Conservation (phyloP, 1,284 basidiomycete genomes). For the Malassezia pachydermatis region DNA sequence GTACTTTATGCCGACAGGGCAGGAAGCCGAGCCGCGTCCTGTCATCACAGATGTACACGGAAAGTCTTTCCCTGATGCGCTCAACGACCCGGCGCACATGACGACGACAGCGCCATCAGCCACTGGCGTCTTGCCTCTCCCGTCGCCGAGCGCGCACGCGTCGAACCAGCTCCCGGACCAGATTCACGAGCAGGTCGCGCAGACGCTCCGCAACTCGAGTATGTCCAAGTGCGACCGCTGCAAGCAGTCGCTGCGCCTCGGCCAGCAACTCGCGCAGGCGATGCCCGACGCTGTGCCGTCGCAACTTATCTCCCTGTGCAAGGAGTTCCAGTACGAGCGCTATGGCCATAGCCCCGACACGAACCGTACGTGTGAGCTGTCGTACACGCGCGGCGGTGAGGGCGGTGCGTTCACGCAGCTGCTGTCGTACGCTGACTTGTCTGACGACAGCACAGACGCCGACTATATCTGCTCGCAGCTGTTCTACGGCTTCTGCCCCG, state of each 20-base stretch:
- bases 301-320: constrained; percentile 57
- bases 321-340: constrained; percentile 55
- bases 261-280: constrained; percentile 59
- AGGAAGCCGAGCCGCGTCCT: constrained; percentile 27
- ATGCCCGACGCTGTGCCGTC: constrained; percentile 58
- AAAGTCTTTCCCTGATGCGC: constrained; percentile 51
- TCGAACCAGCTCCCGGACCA: not conserved
- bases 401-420: constrained; percentile 34
- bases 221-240: constrained; percentile 57
- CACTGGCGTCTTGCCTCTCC: not conserved
- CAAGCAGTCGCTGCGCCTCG: constrained; percentile 57
- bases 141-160: not conserved
- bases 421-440: constrained; percentile 38
- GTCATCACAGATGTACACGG: constrained; percentile 24
- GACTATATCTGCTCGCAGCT: constrained; percentile 38
- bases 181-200: constrained; percentile 29
- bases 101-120: constrained; percentile 29
- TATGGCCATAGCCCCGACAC: constrained; percentile 51
- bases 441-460: constrained; percentile 25
- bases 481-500: constrained; percentile 20
- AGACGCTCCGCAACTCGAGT: constrained; percentile 35
- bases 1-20: constrained; percentile 21
- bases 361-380: constrained; percentile 44
- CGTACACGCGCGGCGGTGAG: constrained; percentile 23
- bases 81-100: constrained; percentile 58